Percentiles rank a stretch among this genome's conserved stretches.
These are phyloP conservation scores for Suhomyces anneliseae DNA, from an alignment of 1,139 yeast genomes.

Conservation along the genomic window DNA sequence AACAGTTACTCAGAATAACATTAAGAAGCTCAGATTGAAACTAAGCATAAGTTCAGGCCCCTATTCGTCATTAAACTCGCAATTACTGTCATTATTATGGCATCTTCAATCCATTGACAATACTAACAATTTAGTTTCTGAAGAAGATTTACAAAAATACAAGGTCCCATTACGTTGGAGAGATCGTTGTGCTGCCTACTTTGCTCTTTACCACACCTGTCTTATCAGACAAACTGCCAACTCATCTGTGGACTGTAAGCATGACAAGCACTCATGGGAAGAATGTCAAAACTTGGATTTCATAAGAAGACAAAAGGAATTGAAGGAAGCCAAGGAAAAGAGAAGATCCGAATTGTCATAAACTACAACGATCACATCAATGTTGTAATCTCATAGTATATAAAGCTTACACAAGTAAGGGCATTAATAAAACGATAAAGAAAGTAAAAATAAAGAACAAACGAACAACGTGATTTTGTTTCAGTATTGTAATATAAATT, in stretches of 20 bases:
- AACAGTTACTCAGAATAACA: background rate
- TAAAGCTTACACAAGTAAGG: background rate
- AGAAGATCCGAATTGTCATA: conserved; percentile 16
- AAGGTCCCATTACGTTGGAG: conserved; percentile 81
- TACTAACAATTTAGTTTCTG: conserved; percentile 52
- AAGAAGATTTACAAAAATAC: conserved; percentile 81
- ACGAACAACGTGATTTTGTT: no score
- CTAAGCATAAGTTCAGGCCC: background rate
- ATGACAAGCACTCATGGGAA: conserved; percentile 82
- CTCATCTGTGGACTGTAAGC: conserved; percentile 60
- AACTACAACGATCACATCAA: background rate
- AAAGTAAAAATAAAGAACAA: no score
- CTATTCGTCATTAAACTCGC: background rate
- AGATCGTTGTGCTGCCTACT: conserved; percentile 81
- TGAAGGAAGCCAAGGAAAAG: conserved; percentile 55
- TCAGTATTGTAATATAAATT: no score
- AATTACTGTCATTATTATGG: background rate
- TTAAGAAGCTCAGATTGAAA: no score
- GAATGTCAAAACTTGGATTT: conserved; percentile 84
- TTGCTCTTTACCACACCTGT: conserved; percentile 57
- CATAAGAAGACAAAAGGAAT: conserved; percentile 75
- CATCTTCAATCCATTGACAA: no score
- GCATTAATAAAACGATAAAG: background rate
- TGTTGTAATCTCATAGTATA: no score
- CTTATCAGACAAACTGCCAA: conserved; percentile 50